Conservation (phyloP, 352 stramenopile genomes). For the Thraustochytrium sp. region DNA sequence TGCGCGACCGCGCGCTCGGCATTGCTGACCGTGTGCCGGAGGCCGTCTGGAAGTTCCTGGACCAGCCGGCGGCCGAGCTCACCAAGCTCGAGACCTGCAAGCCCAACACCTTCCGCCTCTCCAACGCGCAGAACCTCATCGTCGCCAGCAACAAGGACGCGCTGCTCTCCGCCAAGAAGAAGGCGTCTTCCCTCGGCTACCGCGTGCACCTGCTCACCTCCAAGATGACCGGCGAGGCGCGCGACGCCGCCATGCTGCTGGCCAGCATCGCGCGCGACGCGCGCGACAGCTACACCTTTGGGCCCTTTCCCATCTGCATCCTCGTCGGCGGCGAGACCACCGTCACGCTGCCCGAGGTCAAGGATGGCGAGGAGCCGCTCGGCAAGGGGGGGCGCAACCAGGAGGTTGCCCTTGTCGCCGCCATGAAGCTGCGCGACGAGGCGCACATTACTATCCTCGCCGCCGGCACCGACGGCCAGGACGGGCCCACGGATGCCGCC, state of each 20-base stretch:
- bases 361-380: not conserved
- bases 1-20: conserved; percentile 10
- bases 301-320: not conserved
- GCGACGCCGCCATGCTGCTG: not conserved
- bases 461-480: conserved; percentile 66
- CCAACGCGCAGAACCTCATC: not conserved
- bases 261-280: not conserved
- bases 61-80: not conserved
- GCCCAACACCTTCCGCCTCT: not conserved
- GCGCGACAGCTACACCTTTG: not conserved
- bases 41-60: not conserved
- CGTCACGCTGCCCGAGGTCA: conserved; percentile 47
- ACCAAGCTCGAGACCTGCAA: not conserved
- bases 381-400: conserved; percentile 68
- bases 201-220: conserved; percentile 3
- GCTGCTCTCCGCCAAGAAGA: conserved; percentile 1
- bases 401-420: conserved; percentile 63
- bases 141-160: conserved; percentile 32
- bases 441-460: conserved; percentile 42
- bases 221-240: conserved; percentile 33
- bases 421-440: conserved; percentile 53
- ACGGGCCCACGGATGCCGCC: conserved; percentile 68
- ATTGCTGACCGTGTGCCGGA: conserved; percentile 39
- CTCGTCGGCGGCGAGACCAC: conserved; percentile 49
- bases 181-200: conserved; percentile 10